These are phyloP conservation scores for Cystoisospora suis DNA, from an alignment of 169 alveolate genomes.

Conservation along the genomic window DNA sequence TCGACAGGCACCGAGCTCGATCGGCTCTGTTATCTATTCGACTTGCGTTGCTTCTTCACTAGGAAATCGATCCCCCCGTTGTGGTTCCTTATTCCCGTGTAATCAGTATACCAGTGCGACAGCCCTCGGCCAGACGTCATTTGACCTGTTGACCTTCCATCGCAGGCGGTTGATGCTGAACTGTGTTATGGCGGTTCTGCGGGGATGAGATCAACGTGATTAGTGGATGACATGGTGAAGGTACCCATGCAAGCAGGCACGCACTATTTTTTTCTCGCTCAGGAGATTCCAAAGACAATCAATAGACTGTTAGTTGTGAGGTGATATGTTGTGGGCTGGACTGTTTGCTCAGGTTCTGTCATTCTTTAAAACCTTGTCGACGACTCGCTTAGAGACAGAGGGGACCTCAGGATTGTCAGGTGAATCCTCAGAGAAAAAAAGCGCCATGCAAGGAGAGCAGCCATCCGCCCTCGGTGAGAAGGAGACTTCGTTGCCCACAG, in stretches of 20 bases:
- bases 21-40: no score
- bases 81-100: no score
- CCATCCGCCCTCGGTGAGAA: neutral
- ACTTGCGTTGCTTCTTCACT: no score
- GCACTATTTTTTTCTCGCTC: neutral
- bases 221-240: no score
- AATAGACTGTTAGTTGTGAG: neutral
- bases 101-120: no score
- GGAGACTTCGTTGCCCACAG: neutral
- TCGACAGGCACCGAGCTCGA: no score
- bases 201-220: no score
- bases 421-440: neutral
- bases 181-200: neutral
- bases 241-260: no score
- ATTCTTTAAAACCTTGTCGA: neutral
- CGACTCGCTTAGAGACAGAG: neutral
- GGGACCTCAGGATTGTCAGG: no score
- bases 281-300: neutral
- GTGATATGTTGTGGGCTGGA: neutral
- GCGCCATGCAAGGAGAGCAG: neutral
- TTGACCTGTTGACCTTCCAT: no score
- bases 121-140: no score
- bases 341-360: neutral
- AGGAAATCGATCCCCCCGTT: no score
- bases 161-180: neutral